Evolutionary conservation across 75 land plant genomes (phyloP).

Genomic region (Gnetum montanum): DNA sequence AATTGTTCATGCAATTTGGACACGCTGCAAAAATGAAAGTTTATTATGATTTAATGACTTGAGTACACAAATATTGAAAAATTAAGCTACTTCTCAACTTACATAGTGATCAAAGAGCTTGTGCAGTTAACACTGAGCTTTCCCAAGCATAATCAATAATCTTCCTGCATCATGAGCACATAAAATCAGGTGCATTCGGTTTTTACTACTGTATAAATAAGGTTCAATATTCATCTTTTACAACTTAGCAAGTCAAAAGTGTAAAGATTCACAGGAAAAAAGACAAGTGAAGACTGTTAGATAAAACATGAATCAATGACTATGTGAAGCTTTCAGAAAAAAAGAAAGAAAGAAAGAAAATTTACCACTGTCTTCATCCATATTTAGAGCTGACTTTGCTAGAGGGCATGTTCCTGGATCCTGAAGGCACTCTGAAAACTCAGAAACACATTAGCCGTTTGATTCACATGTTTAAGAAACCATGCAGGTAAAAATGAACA

Average conservation of each 20-base stretch:
- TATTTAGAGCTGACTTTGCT: slow-evolving; percentile 39
- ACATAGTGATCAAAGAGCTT: slow-evolving; percentile 60
- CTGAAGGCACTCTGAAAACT: slow-evolving; percentile 46
- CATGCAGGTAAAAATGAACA: too few species aligned
- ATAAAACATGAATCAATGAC: too few species aligned
- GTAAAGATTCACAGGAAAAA: too few species aligned
- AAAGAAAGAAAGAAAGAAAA: too few species aligned
- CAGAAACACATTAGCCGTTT: slow-evolving; percentile 32
- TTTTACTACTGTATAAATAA: too few species aligned
- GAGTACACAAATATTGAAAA: not conserved
- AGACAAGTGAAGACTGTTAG: too few species aligned
- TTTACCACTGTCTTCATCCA: slow-evolving; percentile 53
- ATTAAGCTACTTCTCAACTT: slow-evolving; percentile 11
- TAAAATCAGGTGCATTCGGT: not conserved
- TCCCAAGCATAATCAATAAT: slow-evolving; percentile 47
- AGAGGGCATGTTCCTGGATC: slow-evolving; percentile 50
- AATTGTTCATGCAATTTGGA: slow-evolving; percentile 45
- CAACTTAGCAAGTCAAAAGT: too few species aligned
- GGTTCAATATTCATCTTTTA: too few species aligned
- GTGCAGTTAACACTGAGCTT: slow-evolving; percentile 52
- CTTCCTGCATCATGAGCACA: slow-evolving; percentile 27
- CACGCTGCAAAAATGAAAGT: slow-evolving; percentile 31
- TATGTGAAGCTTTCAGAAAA: too few species aligned
- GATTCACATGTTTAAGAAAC: too few species aligned
- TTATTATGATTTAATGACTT: not conserved